These are phyloP conservation scores for Durio zibethinus DNA, from an alignment of 345 rosid species.

Conservation along the genomic window DNA sequence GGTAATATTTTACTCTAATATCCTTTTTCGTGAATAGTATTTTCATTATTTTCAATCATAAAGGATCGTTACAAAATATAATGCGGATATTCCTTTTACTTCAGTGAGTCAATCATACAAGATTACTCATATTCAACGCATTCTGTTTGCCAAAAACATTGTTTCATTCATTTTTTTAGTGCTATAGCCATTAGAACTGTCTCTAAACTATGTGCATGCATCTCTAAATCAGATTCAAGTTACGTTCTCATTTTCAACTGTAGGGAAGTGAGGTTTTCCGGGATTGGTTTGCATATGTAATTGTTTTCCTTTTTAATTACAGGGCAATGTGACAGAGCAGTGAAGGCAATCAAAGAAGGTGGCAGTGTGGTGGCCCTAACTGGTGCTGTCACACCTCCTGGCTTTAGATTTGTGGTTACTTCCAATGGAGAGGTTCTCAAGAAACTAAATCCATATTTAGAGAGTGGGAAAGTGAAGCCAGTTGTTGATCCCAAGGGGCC, in stretches of 20 bases:
- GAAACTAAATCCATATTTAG: constrained; percentile 78
- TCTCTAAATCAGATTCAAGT: not conserved
- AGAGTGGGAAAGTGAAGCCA: constrained; percentile 80
- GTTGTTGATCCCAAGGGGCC: constrained; percentile 81
- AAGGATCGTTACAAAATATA: not conserved
- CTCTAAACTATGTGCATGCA: not conserved
- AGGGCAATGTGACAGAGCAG: constrained; percentile 89
- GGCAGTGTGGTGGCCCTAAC: constrained; percentile 84
- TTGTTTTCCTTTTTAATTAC: constrained; percentile 8
- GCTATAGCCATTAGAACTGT: not conserved
- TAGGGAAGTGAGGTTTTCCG: no score
- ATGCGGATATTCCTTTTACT: not conserved
- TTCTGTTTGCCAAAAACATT: not conserved
- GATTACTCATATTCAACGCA: not conserved
- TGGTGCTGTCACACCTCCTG: constrained; percentile 84
- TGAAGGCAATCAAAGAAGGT: constrained; percentile 77
- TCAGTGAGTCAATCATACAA: not conserved
- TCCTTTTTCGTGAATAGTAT: not conserved
- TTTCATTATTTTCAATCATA: not conserved
- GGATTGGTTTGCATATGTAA: not conserved
- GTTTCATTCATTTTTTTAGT: not conserved
- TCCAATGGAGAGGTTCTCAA: constrained; percentile 69
- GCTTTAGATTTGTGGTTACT: constrained; percentile 85
- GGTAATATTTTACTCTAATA: constrained; percentile 38
- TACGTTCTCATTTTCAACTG: not conserved